A percentile compares a stretch with the other conserved stretches of the same genome.
phyloP scores from a whole-genome alignment of 1,284 basidiomycete genomes.

The Leccinum laetum region DNA sequence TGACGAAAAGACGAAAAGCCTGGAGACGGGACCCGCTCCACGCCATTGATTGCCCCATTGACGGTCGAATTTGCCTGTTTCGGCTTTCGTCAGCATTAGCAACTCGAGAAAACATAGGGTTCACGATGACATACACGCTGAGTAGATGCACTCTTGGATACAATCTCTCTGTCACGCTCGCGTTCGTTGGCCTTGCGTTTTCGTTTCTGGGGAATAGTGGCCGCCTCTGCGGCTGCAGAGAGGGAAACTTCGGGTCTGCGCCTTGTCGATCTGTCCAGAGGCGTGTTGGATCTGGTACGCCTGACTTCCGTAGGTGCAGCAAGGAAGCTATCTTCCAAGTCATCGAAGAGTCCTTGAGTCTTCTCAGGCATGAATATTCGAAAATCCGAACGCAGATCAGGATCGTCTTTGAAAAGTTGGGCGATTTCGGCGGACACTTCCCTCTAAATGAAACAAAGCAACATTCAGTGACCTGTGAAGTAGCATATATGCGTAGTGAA shows the following conservation, averaged over 20 bases:
- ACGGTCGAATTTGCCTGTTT: constrained; percentile 23
- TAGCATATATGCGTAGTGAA: constrained; percentile 29
- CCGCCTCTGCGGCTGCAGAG: constrained; percentile 27
- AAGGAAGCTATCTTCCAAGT: constrained; percentile 33
- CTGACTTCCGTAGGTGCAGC: constrained; percentile 24
- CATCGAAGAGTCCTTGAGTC: constrained; percentile 49
- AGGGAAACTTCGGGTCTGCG: constrained; percentile 33
- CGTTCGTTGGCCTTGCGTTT: constrained; percentile 56
- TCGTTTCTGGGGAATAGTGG: constrained; percentile 56
- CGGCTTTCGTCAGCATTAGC: constrained; percentile 13
- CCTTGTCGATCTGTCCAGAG: constrained; percentile 26
- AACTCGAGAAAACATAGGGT: neutral
- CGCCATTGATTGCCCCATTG: constrained; percentile 23
- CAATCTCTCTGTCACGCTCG: constrained; percentile 30
- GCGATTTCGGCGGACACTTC: constrained; percentile 88
- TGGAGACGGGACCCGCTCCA: constrained; percentile 25
- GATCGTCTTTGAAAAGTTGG: constrained; percentile 83
- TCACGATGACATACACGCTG: constrained; percentile 27
- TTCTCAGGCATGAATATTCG: constrained; percentile 88
- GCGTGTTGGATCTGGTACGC: constrained; percentile 28
- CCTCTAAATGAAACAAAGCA: constrained; percentile 36
- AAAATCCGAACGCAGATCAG: constrained; percentile 90
- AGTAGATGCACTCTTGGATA: constrained; percentile 18
- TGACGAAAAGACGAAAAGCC: constrained; percentile 22
- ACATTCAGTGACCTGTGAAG: constrained; percentile 43